Percentiles rank a stretch among this genome's conserved stretches.
Conservation (phyloP, 1,284 basidiomycete genomes). For the Stygiomarasmius scandens region DNA sequence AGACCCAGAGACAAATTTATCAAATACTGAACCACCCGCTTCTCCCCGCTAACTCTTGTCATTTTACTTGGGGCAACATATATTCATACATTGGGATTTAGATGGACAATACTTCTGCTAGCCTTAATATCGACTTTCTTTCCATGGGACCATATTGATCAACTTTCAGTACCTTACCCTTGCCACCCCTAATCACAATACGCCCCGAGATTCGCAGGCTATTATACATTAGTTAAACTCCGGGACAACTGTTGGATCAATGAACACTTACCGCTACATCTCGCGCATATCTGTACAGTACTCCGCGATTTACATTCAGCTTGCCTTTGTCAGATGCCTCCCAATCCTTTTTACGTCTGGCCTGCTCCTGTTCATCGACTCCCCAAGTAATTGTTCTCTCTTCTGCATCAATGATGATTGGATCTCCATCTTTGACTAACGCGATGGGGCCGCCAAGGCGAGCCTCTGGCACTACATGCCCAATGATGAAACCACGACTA, state of each 20-base stretch:
- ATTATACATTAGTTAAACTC: constrained; percentile 9
- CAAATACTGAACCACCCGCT: too few species aligned
- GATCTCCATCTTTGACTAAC: constrained; percentile 87
- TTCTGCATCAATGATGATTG: constrained; percentile 80
- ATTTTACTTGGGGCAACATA: too few species aligned
- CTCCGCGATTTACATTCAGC: constrained; percentile 72
- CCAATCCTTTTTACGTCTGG: constrained; percentile 74
- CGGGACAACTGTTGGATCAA: neutral
- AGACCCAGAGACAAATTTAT: too few species aligned
- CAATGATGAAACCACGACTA: constrained; percentile 58
- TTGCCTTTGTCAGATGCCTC: constrained; percentile 60
- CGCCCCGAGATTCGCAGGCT: constrained; percentile 79
- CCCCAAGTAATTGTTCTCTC: constrained; percentile 81
- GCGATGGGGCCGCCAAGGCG: constrained; percentile 93
- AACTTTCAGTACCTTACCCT: too few species aligned
- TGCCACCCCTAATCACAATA: constrained; percentile 66
- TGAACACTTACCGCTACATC: constrained; percentile 72
- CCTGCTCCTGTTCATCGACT: constrained; percentile 82
- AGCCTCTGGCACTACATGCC: constrained; percentile 94
- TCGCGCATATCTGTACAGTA: constrained; percentile 75
- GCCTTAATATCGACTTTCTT: too few species aligned
- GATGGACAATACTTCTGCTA: too few species aligned
- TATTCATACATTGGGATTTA: too few species aligned
- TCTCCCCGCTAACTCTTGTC: too few species aligned
- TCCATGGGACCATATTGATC: too few species aligned